Conservation (phyloP, 352 stramenopile genomes). For the Phytophthora podocarpi region DNA sequence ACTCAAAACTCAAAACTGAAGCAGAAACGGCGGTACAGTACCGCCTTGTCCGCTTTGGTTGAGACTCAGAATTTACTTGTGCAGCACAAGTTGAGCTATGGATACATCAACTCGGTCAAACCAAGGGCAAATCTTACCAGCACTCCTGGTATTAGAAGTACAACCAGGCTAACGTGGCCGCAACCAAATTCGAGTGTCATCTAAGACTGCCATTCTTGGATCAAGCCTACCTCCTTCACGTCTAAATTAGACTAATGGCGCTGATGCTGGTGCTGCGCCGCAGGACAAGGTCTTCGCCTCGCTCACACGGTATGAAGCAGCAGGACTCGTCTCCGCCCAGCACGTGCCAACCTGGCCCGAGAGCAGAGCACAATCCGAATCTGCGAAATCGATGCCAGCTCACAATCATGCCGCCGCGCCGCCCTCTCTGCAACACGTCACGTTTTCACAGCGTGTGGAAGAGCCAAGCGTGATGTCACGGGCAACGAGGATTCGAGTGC, state of each 20-base stretch:
- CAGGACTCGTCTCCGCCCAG: slow-evolving; percentile 23
- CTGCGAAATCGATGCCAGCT: slow-evolving; percentile 18
- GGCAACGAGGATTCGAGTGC: slow-evolving; percentile 7
- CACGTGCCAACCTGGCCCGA: slow-evolving; percentile 24
- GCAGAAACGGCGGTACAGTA: slow-evolving; percentile 12
- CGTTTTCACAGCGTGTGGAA: slow-evolving; percentile 14
- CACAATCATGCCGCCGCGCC: slow-evolving; percentile 16
- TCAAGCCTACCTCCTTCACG: too few species aligned
- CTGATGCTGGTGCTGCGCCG: background rate
- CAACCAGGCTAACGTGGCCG: background rate
- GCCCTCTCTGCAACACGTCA: slow-evolving; percentile 9
- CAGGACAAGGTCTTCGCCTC: background rate
- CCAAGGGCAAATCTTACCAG: slow-evolving; percentile 7
- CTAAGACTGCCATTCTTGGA: too few species aligned
- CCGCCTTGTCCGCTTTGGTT: background rate
- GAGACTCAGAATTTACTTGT: too few species aligned
- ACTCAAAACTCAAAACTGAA: slow-evolving; percentile 27
- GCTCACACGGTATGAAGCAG: background rate
- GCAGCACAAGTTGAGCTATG: too few species aligned
- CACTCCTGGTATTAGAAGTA: slow-evolving; percentile 1
- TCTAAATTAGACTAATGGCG: too few species aligned
- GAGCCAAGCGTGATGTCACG: slow-evolving; percentile 33
- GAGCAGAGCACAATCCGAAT: slow-evolving; percentile 25
- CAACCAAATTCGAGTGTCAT: background rate
- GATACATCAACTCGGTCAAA: background rate